Evolutionary conservation across 2,329 filamentous ascomycete genomes (phyloP).

Genomic region (Ascochyta clinopodiicola): DNA sequence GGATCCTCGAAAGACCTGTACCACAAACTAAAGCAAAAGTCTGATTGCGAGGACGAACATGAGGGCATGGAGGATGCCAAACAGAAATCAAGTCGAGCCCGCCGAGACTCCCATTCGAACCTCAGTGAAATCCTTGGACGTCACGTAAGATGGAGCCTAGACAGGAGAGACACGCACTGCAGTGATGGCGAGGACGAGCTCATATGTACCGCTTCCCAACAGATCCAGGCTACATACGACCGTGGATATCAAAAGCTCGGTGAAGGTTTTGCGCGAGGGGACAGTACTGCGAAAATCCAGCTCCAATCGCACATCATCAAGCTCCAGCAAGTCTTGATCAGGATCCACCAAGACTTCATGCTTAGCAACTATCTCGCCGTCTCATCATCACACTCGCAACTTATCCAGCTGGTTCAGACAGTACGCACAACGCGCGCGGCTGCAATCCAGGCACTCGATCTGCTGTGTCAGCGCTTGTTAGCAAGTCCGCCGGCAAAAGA

Average conservation of each 20-base stretch:
- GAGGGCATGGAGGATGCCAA: conserved; percentile 6
- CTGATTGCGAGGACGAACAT: conserved; percentile 23
- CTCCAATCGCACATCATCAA: conserved; percentile 44
- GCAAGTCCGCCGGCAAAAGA: conserved; percentile 3
- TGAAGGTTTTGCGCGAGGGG: conserved; percentile 40
- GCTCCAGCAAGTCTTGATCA: conserved; percentile 38
- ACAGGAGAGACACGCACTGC: conserved; percentile 21
- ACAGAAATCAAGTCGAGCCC: conserved; percentile 10
- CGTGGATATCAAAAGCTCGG: conserved; percentile 38
- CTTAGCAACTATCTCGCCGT: conserved; percentile 30
- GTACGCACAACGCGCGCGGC: conserved; percentile 34
- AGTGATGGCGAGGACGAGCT: conserved; percentile 40
- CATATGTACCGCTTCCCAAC: conserved; percentile 30
- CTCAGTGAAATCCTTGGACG: conserved; percentile 16
- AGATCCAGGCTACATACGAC: conserved; percentile 39
- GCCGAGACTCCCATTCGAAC: conserved; percentile 27
- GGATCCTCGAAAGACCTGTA: conserved; percentile 42
- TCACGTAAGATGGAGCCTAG: conserved; percentile 20
- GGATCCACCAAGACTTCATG: conserved; percentile 38
- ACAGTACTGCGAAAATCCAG: conserved; percentile 40
- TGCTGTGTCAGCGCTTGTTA: conserved; percentile 40
- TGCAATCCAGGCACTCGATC: conserved; percentile 36
- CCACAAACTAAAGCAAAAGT: conserved; percentile 37
- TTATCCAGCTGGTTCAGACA: conserved; percentile 36
- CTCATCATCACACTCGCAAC: conserved; percentile 36